Base-by-base conservation (phyloP, 2,329 filamentous ascomycete genomes). In the Xylariaceae sp. region DNA sequence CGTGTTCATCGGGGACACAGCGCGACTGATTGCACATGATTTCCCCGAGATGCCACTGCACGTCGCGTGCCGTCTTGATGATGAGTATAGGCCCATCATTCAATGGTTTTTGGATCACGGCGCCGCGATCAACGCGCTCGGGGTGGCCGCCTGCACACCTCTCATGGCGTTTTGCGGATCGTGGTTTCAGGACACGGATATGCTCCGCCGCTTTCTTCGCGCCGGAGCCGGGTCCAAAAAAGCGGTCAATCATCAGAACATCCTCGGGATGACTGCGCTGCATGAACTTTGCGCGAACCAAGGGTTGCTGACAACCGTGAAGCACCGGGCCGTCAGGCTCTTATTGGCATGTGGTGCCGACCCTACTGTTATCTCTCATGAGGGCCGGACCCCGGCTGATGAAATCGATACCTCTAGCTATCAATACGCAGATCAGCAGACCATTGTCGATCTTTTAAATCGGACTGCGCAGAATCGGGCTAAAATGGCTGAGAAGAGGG, bases 161-260 rank as follows among this genome's bases (percentile, higher is more conserved):
- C 48, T 60, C 12, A 60, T 60, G 56, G 27, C 12, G 2, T 58
- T 56, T 41, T 60, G 55, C 31, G 6, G 3, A 8, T 50, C 44
- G 0, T 9, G 3, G 6, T 51, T 55, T 35, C 12, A 9, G 1
- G 35, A 50, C 26, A 3, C 45, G 1, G 41, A 50, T 4, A 9
- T 31, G 9, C 55, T 59, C 19, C n/a, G 30, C 9, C 2, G 30
- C 5, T 60, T 60, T 29, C 34, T 60, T n/a, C 8, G n/a, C 2
- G 12, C 8, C 11, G n/a, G 45, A 2, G 46, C 53, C 3, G 41
- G 6, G 19, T 6, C 19, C 41, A 7, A 29, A 12, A 26, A 27
- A 12, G 2, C 9, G 2, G 12, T 58, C 32, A 54, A 60, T 43
- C 31, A 37, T 12, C 32, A 42, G n/a, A 51, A 54, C n/a, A 43